Evolutionary conservation across 805 yeast genomes (phyloP).

Genomic region (Teunomyces aglyptinius): DNA sequence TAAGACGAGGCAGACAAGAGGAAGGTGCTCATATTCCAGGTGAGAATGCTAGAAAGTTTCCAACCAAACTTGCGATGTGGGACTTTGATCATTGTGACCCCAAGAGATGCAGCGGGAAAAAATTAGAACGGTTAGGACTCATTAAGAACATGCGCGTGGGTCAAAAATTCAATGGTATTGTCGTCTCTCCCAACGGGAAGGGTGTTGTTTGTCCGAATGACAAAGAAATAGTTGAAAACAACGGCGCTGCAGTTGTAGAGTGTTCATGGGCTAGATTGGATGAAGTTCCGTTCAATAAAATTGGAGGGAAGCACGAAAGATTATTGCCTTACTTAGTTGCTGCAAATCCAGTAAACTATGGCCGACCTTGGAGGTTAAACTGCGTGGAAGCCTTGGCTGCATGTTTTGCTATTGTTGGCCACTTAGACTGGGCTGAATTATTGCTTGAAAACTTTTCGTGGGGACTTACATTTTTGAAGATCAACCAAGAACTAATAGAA

Average conservation of each 20-base stretch:
- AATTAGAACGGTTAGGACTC: slow-evolving; percentile 82
- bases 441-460: slow-evolving; percentile 81
- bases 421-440: slow-evolving; percentile 80
- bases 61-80: slow-evolving; percentile 95
- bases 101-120: slow-evolving; percentile 94
- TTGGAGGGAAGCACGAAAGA: slow-evolving; percentile 88
- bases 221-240: slow-evolving; percentile 64
- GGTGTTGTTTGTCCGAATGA: slow-evolving; percentile 90
- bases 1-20: slow-evolving; percentile 37
- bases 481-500: slow-evolving; percentile 75
- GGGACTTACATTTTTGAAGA: slow-evolving; percentile 85
- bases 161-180: slow-evolving; percentile 86
- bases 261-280: slow-evolving; percentile 98
- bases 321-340: slow-evolving; percentile 90
- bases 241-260: slow-evolving; percentile 97
- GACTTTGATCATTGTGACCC: slow-evolving; percentile 99
- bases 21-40: slow-evolving; percentile 16
- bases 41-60: slow-evolving; percentile 45
- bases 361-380: slow-evolving; percentile 91
- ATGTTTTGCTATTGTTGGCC: slow-evolving; percentile 92
- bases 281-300: slow-evolving; percentile 90
- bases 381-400: slow-evolving; percentile 99
- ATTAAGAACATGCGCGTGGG: slow-evolving; percentile 83
- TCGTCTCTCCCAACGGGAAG: slow-evolving; percentile 91
- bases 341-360: slow-evolving; percentile 96